phyloP scores from a whole-genome alignment of 495 filamentous ascomycete genomes.

The Neurospora sp. region DNA sequence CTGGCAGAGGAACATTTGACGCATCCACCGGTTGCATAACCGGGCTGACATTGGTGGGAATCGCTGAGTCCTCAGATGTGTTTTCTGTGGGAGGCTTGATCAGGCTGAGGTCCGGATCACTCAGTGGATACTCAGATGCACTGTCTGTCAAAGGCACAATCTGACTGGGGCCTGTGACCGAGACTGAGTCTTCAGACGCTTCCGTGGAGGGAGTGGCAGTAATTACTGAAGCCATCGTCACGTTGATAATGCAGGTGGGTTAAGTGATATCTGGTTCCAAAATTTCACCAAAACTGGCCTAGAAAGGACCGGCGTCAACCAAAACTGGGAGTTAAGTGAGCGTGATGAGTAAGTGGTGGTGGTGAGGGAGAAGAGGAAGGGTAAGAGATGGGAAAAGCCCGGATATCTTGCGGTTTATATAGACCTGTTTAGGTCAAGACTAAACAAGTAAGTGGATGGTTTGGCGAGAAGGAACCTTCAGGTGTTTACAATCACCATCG shows the following conservation, averaged over 20 bases:
- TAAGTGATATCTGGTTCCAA: background rate
- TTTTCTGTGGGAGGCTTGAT: accelerated
- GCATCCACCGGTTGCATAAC: background rate
- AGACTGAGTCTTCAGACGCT: background rate
- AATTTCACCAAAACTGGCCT: background rate
- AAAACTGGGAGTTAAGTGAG: background rate
- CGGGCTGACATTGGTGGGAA: background rate
- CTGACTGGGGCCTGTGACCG: background rate
- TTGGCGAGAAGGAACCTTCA: background rate
- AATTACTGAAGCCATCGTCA: background rate
- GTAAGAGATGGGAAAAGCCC: background rate
- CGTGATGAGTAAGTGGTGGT: background rate
- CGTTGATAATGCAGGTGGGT: accelerated
- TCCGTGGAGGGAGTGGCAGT: too few species aligned
- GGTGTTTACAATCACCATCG: background rate
- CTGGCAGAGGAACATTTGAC: background rate
- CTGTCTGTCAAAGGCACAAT: background rate
- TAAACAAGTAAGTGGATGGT: background rate
- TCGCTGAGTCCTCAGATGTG: background rate
- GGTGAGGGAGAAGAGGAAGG: background rate
- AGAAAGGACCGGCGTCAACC: background rate
- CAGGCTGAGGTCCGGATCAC: background rate
- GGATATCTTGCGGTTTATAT: background rate
- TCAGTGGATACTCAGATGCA: background rate
- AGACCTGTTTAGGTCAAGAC: background rate